Evolutionary conservation across 768 basidiomycete species (phyloP).

Genomic region (Leccinum ochraceum): DNA sequence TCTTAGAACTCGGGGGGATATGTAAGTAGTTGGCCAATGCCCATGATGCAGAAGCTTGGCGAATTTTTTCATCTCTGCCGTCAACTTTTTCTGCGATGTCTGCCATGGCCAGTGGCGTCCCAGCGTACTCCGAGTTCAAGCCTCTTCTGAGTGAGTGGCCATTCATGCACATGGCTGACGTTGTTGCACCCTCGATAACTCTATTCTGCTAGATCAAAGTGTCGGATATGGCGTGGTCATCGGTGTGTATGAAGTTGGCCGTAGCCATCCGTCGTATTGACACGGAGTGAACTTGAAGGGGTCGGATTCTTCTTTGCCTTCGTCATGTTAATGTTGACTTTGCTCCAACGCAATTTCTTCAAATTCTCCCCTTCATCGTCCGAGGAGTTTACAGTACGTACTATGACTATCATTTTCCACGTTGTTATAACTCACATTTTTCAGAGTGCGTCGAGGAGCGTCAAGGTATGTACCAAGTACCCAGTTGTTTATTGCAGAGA

Average conservation of each 20-base stretch:
- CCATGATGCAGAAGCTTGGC: not conserved
- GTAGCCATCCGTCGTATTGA: not conserved
- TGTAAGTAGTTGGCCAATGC: not conserved
- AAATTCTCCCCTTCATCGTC: constrained; percentile 46
- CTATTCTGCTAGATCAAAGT: constrained; percentile 38
- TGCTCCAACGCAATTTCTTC: constrained; percentile 48
- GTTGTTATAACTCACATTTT: not conserved
- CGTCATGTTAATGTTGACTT: constrained; percentile 47
- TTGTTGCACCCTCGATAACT: not conserved
- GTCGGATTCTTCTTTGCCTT: constrained; percentile 53
- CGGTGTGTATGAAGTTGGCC: constrained; percentile 30
- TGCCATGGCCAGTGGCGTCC: not conserved
- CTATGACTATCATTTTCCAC: not conserved
- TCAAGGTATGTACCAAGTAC: constrained; percentile 35
- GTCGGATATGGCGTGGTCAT: constrained; percentile 53
- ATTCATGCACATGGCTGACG: not conserved
- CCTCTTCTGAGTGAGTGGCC: constrained; percentile 38
- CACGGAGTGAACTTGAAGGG: constrained; percentile 27
- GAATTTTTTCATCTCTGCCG: not conserved
- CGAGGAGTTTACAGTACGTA: constrained; percentile 49
- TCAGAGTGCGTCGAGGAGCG: constrained; percentile 47
- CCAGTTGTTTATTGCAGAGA: not conserved
- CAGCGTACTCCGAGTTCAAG: constrained; percentile 38
- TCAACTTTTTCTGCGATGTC: constrained; percentile 14
- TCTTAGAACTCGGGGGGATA: constrained; percentile 3